A percentile compares a stretch with the other conserved stretches of the same genome.
These are phyloP conservation scores for Cicer pinnatifidum DNA, from an alignment of 306 rosid species.

Conservation along the genomic window DNA sequence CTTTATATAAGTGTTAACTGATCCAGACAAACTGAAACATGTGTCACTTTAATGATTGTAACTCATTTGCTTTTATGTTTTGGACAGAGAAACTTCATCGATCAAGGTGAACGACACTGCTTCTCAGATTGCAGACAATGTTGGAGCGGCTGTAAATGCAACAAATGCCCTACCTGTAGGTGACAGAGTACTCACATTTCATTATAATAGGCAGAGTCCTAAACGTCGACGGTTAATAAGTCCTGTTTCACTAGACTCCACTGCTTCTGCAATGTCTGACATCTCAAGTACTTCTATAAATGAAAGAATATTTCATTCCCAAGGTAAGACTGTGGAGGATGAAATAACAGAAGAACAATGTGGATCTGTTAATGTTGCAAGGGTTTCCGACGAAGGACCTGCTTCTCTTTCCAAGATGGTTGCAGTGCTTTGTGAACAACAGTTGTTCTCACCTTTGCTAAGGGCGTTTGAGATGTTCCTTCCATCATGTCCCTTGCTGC, in stretches of 20 bases:
- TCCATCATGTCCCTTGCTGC: conserved; percentile 88
- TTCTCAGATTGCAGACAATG: conserved; percentile 83
- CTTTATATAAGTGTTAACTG: conserved; percentile 15
- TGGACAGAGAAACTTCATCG: conserved; percentile 88
- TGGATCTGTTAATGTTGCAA: conserved; percentile 42
- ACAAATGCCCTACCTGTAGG: conserved; percentile 70
- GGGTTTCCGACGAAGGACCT: conserved; percentile 70
- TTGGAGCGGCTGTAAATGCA: conserved; percentile 91
- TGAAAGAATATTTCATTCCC: conserved; percentile 53
- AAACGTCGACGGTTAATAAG: conserved; percentile 78
- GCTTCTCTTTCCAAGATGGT: conserved; percentile 89
- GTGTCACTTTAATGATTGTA: conserved; percentile 35
- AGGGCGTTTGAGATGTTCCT: conserved; percentile 98
- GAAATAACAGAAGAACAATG: conserved; percentile 54
- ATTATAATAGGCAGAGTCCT: conserved; percentile 78
- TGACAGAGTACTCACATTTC: conserved; percentile 69
- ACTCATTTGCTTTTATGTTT: conserved; percentile 46
- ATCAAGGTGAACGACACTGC: conserved; percentile 93
- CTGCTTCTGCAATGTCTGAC: conserved; percentile 49
- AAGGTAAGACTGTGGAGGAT: conserved; percentile 48
- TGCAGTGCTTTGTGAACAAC: conserved; percentile 90
- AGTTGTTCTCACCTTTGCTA: conserved; percentile 81
- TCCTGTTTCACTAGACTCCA: conserved; percentile 52
- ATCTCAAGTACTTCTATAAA: conserved; percentile 52
- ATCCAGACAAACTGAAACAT: conserved; percentile 24